Evolutionary conservation across 2,329 filamentous ascomycete genomes (phyloP), one percentile per base, ranked within the genome.

Genomic region (Alternaria sp.): DNA sequence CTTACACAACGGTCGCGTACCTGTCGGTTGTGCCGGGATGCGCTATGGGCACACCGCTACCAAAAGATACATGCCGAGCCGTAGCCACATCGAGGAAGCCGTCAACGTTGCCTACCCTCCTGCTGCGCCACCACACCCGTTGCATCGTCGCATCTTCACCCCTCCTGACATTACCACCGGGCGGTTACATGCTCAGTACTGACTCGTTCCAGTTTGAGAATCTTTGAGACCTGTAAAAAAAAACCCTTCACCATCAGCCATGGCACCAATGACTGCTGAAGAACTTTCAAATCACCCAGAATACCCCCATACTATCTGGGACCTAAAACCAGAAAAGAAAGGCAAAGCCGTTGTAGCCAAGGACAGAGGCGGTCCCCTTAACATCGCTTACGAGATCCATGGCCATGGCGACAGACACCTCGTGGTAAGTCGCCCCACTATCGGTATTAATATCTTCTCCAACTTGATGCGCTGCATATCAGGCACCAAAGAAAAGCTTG

Each of bases 331-430:
- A 5, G 84, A 88, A 49, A 82, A 83, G 41, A 83, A 85, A 51
- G 92, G 89, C 5, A 84, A 84, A 44, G 73, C 87, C 7, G 79
- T 86, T 3, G 91, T 92, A 28, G 92, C 90, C n/a, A 82, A 85
- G 57, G 86, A 82, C 38, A 86, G 91, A 69, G 90, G 92, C 64
- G 92, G 92, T 2, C 92, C 92, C 20, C 82, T 96, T 66, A 85
- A 90, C 46, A 87, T 97, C 54, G 84, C 87, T 54, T 96, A 92
- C 85, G 91, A 95, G 78, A 83, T 95, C 49, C 92, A 97, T 81
- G 92, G 93, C 57, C 81, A 85, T 63, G 92, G 92, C 4, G 86
- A 89, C 49, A 84, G 86, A 66, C 91, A 91, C 81, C 80, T 95
- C 65, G 83, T 93, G 70, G 92, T 95, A 83, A 66, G 90, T 86